phyloP scores from a whole-genome alignment of 1,284 basidiomycete species.

The Sporisorium graminicola region DNA sequence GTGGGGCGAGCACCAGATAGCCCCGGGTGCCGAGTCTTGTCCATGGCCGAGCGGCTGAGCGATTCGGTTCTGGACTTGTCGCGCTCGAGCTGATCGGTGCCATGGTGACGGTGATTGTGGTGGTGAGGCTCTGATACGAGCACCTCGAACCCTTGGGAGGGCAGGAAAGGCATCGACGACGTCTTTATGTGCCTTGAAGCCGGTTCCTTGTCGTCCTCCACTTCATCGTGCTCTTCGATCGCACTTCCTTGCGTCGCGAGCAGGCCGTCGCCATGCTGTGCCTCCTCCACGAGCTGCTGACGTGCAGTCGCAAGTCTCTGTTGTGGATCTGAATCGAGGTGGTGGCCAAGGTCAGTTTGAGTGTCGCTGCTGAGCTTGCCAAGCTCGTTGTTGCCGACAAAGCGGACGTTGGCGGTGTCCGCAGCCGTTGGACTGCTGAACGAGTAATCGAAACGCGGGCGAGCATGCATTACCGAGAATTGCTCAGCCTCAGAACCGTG shows the following conservation, averaged over 20 bases:
- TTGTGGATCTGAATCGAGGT: slow-evolving; percentile 1
- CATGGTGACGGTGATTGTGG: slow-evolving; percentile 8
- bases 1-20: slow-evolving; percentile 25
- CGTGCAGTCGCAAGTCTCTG: slow-evolving; percentile 17
- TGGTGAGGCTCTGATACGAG: too few relatives aligned
- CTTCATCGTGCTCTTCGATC: slow-evolving; percentile 8
- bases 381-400: slow-evolving; percentile 6
- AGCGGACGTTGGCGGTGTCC: neutral
- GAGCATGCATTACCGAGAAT: neutral
- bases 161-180: slow-evolving; percentile 33
- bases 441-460: slow-evolving; percentile 19
- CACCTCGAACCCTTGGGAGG: slow-evolving; percentile 26
- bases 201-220: neutral
- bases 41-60: slow-evolving; percentile 15
- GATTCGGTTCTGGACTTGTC: slow-evolving; percentile 10
- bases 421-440: slow-evolving; percentile 23
- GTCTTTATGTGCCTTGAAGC: slow-evolving; percentile 31
- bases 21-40: slow-evolving; percentile 38
- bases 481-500: neutral
- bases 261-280: slow-evolving; percentile 5
- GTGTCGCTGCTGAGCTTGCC: too few relatives aligned
- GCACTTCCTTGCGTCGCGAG: slow-evolving; percentile 21
- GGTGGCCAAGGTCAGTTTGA: neutral
- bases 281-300: slow-evolving; percentile 18
- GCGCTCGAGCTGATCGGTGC: slow-evolving; percentile 18